Base-by-base conservation (phyloP, 2,329 filamentous ascomycete species). In the Alternaria panax region DNA sequence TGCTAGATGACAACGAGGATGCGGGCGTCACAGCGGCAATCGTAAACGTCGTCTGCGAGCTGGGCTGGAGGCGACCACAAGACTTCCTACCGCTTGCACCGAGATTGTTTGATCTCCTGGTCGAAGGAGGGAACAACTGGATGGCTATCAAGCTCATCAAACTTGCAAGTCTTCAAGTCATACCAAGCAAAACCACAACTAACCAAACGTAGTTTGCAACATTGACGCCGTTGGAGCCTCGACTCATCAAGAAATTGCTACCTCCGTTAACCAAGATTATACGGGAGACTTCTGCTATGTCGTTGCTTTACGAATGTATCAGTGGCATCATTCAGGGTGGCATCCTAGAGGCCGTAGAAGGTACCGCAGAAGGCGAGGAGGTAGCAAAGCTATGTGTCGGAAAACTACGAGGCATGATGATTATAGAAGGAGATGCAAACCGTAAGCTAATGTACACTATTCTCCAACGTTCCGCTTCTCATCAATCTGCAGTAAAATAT, bases 111-210 rank as follows among this genome's bases (percentile, higher is more conserved):
- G 93, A 97, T 74, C 84, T 99, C 18, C 82, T 99, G 25, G 93
- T 97, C 12, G 91, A 96, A 61, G 90, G 93, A 56, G 91, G 91
- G 36, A 98, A 99, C 79, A 99, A 99, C 79, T 99, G 95, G 95
- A 98, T 99, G 94, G 93, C 93, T 59, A 99, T 99, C 76, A 99
- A 99, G 78, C 87, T 99, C 63, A 98, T 99, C 77, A 99, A 99
- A 80, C 85, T 99, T 64, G 92, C 94, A 78, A 67, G 87, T 81
- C 12, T 34, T 9, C 12, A 28, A 1, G n/a, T 5, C 24, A 11
- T 18, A 4, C 20, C 11, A n/a, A 24, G 18, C 11, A 14, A 22
- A 8, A 9, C 24, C 14, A 9, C 22, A 12, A 27, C 68, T 75
- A 27, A 63, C 69, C 36, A 36, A 9, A 1, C 27, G 1, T 72